Evolutionary conservation across 495 filamentous ascomycete genomes (phyloP).

Genomic region (Elaphomyces granulatus): DNA sequence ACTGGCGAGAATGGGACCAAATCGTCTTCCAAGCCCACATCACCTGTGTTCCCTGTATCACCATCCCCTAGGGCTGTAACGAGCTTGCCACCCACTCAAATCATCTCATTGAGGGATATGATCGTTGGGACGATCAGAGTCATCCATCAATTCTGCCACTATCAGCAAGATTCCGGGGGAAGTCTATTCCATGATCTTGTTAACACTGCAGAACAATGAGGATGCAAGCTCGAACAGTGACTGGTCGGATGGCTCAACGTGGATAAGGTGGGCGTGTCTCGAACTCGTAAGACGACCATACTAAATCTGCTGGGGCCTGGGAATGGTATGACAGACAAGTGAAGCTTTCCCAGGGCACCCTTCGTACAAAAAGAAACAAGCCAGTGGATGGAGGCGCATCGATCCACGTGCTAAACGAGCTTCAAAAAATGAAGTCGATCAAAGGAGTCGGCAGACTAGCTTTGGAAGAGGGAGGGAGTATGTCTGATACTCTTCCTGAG

Average conservation of each 20-base stretch:
- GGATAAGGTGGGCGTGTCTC: conserved; percentile 1
- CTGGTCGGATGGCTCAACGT: conserved; percentile 2
- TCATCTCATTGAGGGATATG: not conserved
- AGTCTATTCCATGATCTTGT: not conserved
- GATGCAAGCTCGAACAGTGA: not conserved
- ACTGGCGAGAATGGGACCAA: too few relatives aligned
- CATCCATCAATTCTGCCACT: not conserved
- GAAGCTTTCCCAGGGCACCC: not conserved
- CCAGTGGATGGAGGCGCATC: not conserved
- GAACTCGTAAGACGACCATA: not conserved
- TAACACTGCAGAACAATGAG: not conserved
- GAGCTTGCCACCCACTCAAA: not conserved
- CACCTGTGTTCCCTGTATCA: too few relatives aligned
- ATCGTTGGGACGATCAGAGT: not conserved
- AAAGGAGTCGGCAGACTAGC: not conserved
- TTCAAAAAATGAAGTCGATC: not conserved
- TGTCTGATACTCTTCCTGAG: not conserved
- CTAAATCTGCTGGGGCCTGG: conserved; percentile 1
- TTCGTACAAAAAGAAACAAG: conserved; percentile 1
- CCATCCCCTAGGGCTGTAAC: too few relatives aligned
- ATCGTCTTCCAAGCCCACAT: too few relatives aligned
- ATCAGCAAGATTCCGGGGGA: not conserved
- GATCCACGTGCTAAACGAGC: not conserved
- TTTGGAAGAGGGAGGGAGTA: not conserved
- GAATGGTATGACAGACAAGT: conserved; percentile 1